Evolutionary conservation across 129 eudicot species (phyloP), one percentile per base, ranked within the genome.

Genomic region (Tagetes erecta): DNA sequence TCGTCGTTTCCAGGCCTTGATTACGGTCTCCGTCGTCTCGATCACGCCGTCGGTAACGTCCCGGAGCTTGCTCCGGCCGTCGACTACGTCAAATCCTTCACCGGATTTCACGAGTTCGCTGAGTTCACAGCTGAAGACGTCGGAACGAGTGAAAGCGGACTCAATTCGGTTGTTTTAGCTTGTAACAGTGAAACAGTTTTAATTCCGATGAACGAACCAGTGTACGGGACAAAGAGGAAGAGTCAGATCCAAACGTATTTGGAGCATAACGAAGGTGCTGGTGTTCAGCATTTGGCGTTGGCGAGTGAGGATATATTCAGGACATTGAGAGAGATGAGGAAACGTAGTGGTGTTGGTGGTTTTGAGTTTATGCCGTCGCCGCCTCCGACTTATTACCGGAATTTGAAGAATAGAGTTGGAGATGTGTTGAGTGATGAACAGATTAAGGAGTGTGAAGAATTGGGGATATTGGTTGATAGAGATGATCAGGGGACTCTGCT

Each of bases 401-500:
- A 91, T 63, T 33, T 95, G 87, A 91, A 86, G 90, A 76, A 51
- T 5, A 74, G 99, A 69, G 90, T 41, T 11, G 92, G 90, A 41
- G 96, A 87, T 81, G 97, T 95, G 58, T 67, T 95, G 85, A 85
- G 59, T 42, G 96, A 95, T 73, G 92, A 85, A 31, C 97, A 95
- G 84, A 91, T 95, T 68, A 80, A 84, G 73, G 97, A 87, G 81
- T 95, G 99, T 76, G 96, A 95, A 45, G 89, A 89, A 65, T 78
- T 95, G 82, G 99, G 99, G 83, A 91, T 95, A 41, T 78, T 95
- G 88, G 96, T 91, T 38, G 99, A 95, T 77, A 87, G 80, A 67
- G 99, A 95, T 86, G 97, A 95, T 87, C 97, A 95, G 80, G 99
- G 99, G 41, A 91, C 97, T 70, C 71, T 95, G 82, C 94, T 95